Evolutionary conservation across 495 filamentous ascomycete species (phyloP).

Genomic region (Jackrogersella minutella): DNA sequence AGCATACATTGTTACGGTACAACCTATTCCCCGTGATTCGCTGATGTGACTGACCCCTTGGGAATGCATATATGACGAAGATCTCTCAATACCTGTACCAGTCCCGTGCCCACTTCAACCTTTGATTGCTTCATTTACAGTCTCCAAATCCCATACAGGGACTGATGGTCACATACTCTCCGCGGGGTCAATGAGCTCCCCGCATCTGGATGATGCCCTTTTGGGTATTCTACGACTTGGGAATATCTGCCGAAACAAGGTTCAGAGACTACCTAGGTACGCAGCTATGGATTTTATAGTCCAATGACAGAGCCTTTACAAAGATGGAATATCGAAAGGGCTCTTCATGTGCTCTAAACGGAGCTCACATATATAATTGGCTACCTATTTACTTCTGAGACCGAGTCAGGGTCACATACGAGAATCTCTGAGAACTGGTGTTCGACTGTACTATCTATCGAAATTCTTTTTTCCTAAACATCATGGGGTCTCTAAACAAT

Average conservation of each 20-base stretch:
- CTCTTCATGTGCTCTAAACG: slow-evolving; percentile 2
- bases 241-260: slow-evolving; percentile 38
- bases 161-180: slow-evolving; percentile 2
- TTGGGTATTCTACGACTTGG: slow-evolving; percentile 19
- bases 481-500: not conserved
- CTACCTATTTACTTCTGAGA: not conserved
- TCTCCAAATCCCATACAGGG: slow-evolving; percentile 4
- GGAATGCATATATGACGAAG: not conserved
- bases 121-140: slow-evolving; percentile 17
- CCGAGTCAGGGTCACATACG: not conserved
- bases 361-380: slow-evolving; percentile 14
- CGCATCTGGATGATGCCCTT: slow-evolving; percentile 29
- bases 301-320: slow-evolving; percentile 33
- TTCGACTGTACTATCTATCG: not conserved
- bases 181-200: slow-evolving; percentile 20
- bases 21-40: not conserved
- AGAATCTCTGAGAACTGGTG: not conserved
- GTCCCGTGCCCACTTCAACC: not conserved
- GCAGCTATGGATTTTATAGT: too few species aligned
- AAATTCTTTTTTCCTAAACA: too few species aligned
- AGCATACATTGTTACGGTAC: not conserved
- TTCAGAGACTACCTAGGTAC: slow-evolving; percentile 16
- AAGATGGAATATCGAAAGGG: slow-evolving; percentile 19
- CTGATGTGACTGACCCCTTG: not conserved
- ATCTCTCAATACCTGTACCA: not conserved